Percentiles rank a stretch among this genome's conserved stretches.
Conservation (phyloP, 805 yeast genomes). For the Scheffersomyces lignosus region DNA sequence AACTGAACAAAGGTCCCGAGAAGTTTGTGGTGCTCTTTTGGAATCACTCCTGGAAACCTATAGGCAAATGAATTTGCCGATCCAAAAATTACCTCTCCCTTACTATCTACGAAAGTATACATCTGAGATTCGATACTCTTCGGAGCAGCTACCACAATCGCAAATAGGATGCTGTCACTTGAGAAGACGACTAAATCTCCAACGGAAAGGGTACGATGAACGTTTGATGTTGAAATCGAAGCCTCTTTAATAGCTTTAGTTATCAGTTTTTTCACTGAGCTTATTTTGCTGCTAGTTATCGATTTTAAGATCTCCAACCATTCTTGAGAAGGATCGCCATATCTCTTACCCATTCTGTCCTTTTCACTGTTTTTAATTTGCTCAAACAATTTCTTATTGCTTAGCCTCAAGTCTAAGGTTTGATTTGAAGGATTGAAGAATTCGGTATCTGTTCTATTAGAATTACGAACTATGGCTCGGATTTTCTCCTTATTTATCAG, state of each 20-base stretch:
- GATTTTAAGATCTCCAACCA: constrained; percentile 16
- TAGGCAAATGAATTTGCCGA: constrained; percentile 16
- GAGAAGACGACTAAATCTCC: constrained; percentile 67
- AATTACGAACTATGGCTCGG: not conserved
- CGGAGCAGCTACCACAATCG: constrained; percentile 59
- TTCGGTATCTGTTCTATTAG: not conserved
- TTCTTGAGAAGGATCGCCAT: constrained; percentile 11
- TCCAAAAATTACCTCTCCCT: constrained; percentile 57
- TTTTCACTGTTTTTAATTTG: constrained; percentile 15
- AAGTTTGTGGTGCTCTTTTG: constrained; percentile 27
- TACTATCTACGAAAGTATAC: constrained; percentile 55
- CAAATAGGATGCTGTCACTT: constrained; percentile 45
- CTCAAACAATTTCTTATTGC: constrained; percentile 18
- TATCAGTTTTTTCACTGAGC: constrained; percentile 1
- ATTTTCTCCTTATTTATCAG: not conserved
- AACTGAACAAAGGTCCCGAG: constrained; percentile 23
- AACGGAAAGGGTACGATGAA: constrained; percentile 28
- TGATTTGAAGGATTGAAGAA: constrained; percentile 23
- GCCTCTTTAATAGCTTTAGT: constrained; percentile 7
- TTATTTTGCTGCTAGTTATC: no score
- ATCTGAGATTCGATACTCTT: constrained; percentile 47
- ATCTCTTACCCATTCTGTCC: constrained; percentile 20
- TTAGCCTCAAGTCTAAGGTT: constrained; percentile 16
- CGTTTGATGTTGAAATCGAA: constrained; percentile 5
- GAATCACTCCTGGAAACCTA: constrained; percentile 56